A percentile compares a stretch with the other conserved stretches of the same genome.
Evolutionary conservation across 192 early-diverging fungal species (phyloP).

Genomic region (Coemansia sp.): DNA sequence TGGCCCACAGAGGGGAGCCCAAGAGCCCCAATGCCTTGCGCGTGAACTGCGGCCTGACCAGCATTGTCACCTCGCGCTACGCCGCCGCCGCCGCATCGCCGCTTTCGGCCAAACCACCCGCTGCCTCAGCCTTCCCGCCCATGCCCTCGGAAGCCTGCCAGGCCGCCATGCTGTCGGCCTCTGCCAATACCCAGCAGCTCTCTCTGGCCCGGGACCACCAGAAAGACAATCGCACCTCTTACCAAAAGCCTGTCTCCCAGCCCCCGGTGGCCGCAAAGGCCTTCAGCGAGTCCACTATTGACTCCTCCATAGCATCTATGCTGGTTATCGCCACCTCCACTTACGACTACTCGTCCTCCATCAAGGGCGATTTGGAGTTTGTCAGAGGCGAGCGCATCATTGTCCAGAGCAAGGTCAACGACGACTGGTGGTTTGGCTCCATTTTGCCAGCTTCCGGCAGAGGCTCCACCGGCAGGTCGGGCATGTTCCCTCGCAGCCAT

Average conservation of each 20-base stretch:
- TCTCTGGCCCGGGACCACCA: slow-evolving; percentile 7
- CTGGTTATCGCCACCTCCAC: slow-evolving; percentile 41
- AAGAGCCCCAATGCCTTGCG: slow-evolving; percentile 26
- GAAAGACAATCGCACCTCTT: slow-evolving; percentile 7
- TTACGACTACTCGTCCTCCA: slow-evolving; percentile 44
- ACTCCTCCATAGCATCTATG: slow-evolving; percentile 28
- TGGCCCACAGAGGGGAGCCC: slow-evolving; percentile 21
- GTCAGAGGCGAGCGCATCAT: slow-evolving; percentile 44
- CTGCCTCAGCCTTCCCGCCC: slow-evolving; percentile 35
- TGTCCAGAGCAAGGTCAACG: slow-evolving; percentile 49
- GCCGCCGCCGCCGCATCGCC: not conserved
- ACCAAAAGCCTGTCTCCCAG: not conserved
- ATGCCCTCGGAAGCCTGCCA: slow-evolving; percentile 52
- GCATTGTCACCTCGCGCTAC: slow-evolving; percentile 27
- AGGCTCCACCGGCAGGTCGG: slow-evolving; percentile 40
- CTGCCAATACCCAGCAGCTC: slow-evolving; percentile 8
- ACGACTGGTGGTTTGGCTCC: slow-evolving; percentile 52
- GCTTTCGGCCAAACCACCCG: not conserved
- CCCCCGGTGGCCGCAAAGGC: slow-evolving; percentile 3
- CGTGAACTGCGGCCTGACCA: slow-evolving; percentile 29
- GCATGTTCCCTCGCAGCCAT: slow-evolving; percentile 53
- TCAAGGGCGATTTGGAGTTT: slow-evolving; percentile 50
- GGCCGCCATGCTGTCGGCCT: slow-evolving; percentile 44
- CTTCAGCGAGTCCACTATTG: slow-evolving; percentile 14
- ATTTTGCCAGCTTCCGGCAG: slow-evolving; percentile 37